Percentiles rank a stretch among this genome's conserved stretches.
Evolutionary conservation across 1,139 yeast genomes (phyloP).

Genomic region (Candida labiduridarum): DNA sequence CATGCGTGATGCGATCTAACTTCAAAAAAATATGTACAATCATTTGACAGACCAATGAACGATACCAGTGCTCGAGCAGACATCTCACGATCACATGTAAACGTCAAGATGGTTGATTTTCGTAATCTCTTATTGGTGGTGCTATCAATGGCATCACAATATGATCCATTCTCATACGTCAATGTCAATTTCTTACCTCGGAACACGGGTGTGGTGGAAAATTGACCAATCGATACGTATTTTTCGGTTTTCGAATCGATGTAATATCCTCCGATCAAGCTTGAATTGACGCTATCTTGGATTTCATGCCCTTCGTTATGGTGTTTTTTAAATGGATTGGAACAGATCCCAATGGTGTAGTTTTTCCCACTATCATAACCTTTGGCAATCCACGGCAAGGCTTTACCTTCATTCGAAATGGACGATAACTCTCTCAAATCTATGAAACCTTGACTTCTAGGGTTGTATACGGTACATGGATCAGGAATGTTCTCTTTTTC

Average conservation of each 20-base stretch:
- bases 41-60: constrained; percentile 70
- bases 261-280: constrained; percentile 69
- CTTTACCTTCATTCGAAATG: constrained; percentile 41
- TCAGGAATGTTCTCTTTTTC: constrained; percentile 25
- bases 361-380: constrained; percentile 75
- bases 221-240: constrained; percentile 68
- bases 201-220: constrained; percentile 59
- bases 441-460: constrained; percentile 54
- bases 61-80: constrained; percentile 66
- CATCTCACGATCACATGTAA: constrained; percentile 80
- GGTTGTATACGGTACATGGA: constrained; percentile 59
- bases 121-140: constrained; percentile 46
- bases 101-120: constrained; percentile 69
- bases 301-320: constrained; percentile 33
- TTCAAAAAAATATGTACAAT: constrained; percentile 84
- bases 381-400: constrained; percentile 64
- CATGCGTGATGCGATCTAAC: constrained; percentile 87
- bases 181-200: constrained; percentile 73
- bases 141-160: constrained; percentile 48
- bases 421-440: constrained; percentile 57
- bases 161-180: constrained; percentile 72
- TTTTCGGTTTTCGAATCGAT: constrained; percentile 52
- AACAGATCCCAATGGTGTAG: constrained; percentile 80
- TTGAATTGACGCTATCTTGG: constrained; percentile 45
- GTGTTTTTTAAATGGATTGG: constrained; percentile 54